Percentiles rank a stretch among this genome's conserved stretches.
Evolutionary conservation across 78 protist species (phyloP).

Genomic region (Cavenderia fasciculata): DNA sequence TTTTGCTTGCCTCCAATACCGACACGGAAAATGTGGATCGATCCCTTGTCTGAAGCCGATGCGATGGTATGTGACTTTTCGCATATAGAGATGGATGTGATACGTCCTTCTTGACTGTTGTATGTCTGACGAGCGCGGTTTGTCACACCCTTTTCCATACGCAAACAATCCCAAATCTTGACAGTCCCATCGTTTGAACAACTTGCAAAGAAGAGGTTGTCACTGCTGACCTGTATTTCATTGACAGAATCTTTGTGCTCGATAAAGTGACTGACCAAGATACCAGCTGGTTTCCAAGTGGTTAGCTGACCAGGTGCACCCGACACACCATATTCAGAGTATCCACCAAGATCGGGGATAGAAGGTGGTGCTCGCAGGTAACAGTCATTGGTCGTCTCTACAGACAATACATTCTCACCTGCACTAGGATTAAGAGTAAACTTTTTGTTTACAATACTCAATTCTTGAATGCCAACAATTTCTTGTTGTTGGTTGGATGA

Average conservation of each 20-base stretch:
- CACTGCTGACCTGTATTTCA: constrained; percentile 79
- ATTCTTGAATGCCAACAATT: constrained; percentile 30
- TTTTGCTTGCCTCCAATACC: constrained; percentile 63
- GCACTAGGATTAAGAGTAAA: constrained; percentile 11
- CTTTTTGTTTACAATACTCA: constrained; percentile 40
- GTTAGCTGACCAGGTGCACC: background rate
- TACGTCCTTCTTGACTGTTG: constrained; percentile 67
- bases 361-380: constrained; percentile 35
- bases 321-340: background rate
- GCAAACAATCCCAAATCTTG: constrained; percentile 84
- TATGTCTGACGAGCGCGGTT: constrained; percentile 82
- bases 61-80: constrained; percentile 78
- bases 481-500: background rate
- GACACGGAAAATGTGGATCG: constrained; percentile 75
- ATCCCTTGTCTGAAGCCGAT: constrained; percentile 68
- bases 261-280: constrained; percentile 78
- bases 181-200: constrained; percentile 87
- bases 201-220: constrained; percentile 83
- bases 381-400: constrained; percentile 28
- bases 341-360: constrained; percentile 50
- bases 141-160: constrained; percentile 81
- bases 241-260: constrained; percentile 85
- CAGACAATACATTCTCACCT: background rate
- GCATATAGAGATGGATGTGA: constrained; percentile 73
- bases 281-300: constrained; percentile 83